Base-by-base conservation (phyloP, 805 yeast genomes). In the Lachancea lanzarotensis region DNA sequence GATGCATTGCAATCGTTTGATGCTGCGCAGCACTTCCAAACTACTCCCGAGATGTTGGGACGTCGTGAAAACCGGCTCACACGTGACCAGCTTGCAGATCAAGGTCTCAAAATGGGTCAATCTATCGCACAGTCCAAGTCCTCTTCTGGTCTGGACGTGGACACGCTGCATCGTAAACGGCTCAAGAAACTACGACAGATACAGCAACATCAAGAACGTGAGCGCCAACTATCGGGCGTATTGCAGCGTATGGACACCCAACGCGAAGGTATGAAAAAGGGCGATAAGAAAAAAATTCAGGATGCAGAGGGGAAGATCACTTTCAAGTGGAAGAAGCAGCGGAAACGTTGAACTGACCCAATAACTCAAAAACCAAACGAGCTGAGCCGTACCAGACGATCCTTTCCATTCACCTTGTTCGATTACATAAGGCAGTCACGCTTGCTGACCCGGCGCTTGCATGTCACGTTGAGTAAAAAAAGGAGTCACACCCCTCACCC, bases 261-360 rank as follows among this genome's bases (percentile, higher is more conserved):
- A 56, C 79, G 84, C 49, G 95, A 90, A 59, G 74, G 89, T 45
- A 88, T 91, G 95, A 87, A 87, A 63, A 84, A 81, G 52, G 98
- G 98, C 0, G 78, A 80, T 49, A 86, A 85, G 68, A 84, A 82
- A 74, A 89, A 89, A 69, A 63, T 83, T 4, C 71, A 74, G 2
- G 83, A 74, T 45, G 68, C 73, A 13, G 74, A 78, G 29, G 98
- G 98, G 3, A 75, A 76, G 45, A 76, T 77, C 0, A 71, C 74
- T 2, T 93, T 77, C 69, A 87, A 87, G 68, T 91, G 97, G 95
- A 86, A 82, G 62, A 83, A 77, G 54, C 79, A 79, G 59, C 75
- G 95, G 61, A 85, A 84, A 66, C 68, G 72, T 50, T 70, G 54
- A n/a, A n/a, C n/a, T n/a, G n/a, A n/a, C n/a, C n/a, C n/a, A n/a